Base-by-base conservation (phyloP, 176 grass and related monocot genomes). In the Oryza glumipatula region DNA sequence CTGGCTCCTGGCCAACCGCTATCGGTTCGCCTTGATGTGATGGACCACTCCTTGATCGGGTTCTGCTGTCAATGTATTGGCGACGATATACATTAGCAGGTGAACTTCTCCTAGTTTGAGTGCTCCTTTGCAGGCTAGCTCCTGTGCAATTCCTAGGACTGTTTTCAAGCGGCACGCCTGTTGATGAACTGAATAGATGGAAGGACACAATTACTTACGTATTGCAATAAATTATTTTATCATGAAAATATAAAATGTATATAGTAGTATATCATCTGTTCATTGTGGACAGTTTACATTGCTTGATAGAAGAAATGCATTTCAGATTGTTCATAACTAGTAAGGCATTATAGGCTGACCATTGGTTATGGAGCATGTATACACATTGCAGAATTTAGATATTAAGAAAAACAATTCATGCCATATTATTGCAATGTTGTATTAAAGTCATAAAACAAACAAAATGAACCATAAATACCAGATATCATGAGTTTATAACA, bases 161-260 rank as follows among this genome's bases (percentile, higher is more conserved):
- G 73, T 70, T 82, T 61, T 71, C 49, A 39, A 5, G 17, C 28
- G 9, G 26, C 73, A 77, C 3, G 3, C 51, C 79, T 26, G 21
- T 70, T 28, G 73, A 72, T 64, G 86, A 71, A 39, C 73, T 88
- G 73, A 77, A 77, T 26, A 61, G 21, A 5, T 36, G 23, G 77
- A 49, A 61, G 15, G 21, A 47, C 24, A 21, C 22, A 1, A 49
- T 86, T 49, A 86, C 52, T 72, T 72, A 44, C 19, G 32, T 48
- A 72, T 56, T 6, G 32, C 14, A 46, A 63, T 13, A 21, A 72
- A 45, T 14, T 23, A 11, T 70, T 72, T 72, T 76, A 35, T 67
- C 13, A 13, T 54, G 49, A n/a, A 39, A 16, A 67, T 19, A 67
- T 67, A 36, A 7, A 13, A 16, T 80, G 3, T 80, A 12, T 6